Base-by-base conservation (phyloP, 164 flowering plant genomes). In the Stephania yunnanensis region DNA sequence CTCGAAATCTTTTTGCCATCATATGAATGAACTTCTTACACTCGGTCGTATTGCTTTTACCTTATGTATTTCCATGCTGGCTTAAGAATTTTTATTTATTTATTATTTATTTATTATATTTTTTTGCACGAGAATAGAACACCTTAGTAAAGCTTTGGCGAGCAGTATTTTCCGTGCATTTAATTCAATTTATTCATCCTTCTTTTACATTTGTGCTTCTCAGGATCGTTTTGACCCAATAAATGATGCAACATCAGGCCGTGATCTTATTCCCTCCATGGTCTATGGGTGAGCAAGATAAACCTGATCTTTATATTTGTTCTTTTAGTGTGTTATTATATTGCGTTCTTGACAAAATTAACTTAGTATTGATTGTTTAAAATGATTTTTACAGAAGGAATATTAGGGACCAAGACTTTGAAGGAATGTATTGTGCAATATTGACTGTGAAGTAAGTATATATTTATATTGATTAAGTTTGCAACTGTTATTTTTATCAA, bases 231-330 rank as follows among this genome's bases (percentile, higher is more conserved):
- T 96, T 86, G 90, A 85, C 78, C 97, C 95, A 5, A 94, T 96
- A 52, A 80, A 82, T 73, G 92, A 91, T 69, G 53, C 84, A 69
- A 80, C 78, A 48, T 72, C 88, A 66, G 81, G 82, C 4, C 82
- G 82, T n/a, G 97, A 95, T 79, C 86, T 94, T 22, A 94, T 95
- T 29, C 95, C 98, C 0, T 71, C 84, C 25, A 91, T 95, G 94
- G 93, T 92, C 75, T 82, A 85, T 77, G 99, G 98, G 99, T 96
- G 77, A 88, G 90, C 20, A 67, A 17, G 70, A 6, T 25, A 45
- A 46, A 36, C 52, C n/a, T 46, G 71, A 17, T n/a, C n/a, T 10
- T 50, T 48, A 9, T 20, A 46, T 45, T 8, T 48, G 22, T 46
- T 17, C 13, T 2, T 48, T 69, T 12, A 9, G 61, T 55, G 46